Percentiles rank a stretch among this genome's conserved stretches.
Evolutionary conservation across 805 yeast genomes (phyloP).

Genomic region (Saturnispora sekii): DNA sequence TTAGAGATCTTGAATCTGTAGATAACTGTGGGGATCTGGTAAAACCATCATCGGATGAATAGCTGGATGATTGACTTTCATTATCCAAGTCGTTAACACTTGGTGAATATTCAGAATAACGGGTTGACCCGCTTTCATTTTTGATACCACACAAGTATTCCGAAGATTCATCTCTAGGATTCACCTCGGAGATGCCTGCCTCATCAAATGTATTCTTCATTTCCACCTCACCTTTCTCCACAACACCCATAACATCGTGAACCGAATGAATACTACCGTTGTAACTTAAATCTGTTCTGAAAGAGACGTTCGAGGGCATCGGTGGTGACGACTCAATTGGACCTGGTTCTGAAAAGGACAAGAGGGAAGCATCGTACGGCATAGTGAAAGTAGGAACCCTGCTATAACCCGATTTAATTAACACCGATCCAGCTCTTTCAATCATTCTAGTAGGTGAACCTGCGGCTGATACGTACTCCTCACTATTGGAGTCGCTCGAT

Average conservation of each 20-base stretch:
- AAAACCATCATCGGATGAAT: too few species aligned
- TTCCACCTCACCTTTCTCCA: not conserved
- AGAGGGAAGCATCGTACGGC: not conserved
- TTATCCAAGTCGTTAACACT: too few species aligned
- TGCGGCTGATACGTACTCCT: not conserved
- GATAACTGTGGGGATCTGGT: too few species aligned
- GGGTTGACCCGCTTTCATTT: too few species aligned
- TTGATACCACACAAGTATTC: too few species aligned
- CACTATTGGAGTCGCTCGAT: not conserved
- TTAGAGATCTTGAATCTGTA: too few species aligned
- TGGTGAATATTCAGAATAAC: too few species aligned
- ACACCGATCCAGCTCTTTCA: constrained; percentile 13
- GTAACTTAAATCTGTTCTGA: not conserved
- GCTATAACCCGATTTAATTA: constrained; percentile 12
- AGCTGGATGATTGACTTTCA: too few species aligned
- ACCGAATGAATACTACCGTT: constrained; percentile 2
- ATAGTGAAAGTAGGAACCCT: constrained; percentile 9
- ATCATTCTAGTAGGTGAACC: not conserved
- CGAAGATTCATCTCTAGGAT: not conserved
- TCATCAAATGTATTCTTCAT: not conserved
- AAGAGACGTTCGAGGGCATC: not conserved
- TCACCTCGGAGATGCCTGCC: not conserved
- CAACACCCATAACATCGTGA: not conserved
- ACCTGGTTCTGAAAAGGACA: not conserved
- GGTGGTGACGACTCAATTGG: not conserved